Evolutionary conservation across 306 rosid species (phyloP).

Genomic region (Cucurbita ficifolia): DNA sequence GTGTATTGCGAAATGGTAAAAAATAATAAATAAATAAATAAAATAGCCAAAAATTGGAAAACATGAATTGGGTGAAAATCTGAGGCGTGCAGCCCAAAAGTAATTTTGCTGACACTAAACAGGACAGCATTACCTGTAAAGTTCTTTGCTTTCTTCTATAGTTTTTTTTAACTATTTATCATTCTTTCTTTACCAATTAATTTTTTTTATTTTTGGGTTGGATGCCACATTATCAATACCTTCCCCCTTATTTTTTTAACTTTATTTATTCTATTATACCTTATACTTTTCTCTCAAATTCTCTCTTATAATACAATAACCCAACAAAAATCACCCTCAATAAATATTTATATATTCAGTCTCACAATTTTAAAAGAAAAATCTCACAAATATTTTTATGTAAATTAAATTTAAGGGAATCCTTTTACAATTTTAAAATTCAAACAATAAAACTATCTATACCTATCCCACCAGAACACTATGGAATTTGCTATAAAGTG

Average conservation of each 20-base stretch:
- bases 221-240: too few species aligned
- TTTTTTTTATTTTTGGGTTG: too few species aligned
- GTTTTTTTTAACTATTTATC: neutral
- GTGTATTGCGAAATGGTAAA: neutral
- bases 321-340: too few species aligned
- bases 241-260: too few species aligned
- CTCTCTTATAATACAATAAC: too few species aligned
- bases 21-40: neutral
- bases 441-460: neutral
- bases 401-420: neutral
- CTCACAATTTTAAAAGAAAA: too few species aligned
- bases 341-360: too few species aligned
- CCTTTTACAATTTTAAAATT: neutral
- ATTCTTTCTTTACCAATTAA: neutral
- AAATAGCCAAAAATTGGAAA: neutral
- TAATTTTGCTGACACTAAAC: neutral
- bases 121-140: constrained; percentile 1
- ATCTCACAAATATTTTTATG: too few species aligned
- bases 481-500: neutral
- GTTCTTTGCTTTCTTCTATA: neutral
- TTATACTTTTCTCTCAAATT: too few species aligned
- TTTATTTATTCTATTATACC: too few species aligned
- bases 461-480: neutral
- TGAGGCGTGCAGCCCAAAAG: neutral
- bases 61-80: neutral